Conservation (phyloP, 176 grass and related monocot species). For the Triticum turgidum region DNA sequence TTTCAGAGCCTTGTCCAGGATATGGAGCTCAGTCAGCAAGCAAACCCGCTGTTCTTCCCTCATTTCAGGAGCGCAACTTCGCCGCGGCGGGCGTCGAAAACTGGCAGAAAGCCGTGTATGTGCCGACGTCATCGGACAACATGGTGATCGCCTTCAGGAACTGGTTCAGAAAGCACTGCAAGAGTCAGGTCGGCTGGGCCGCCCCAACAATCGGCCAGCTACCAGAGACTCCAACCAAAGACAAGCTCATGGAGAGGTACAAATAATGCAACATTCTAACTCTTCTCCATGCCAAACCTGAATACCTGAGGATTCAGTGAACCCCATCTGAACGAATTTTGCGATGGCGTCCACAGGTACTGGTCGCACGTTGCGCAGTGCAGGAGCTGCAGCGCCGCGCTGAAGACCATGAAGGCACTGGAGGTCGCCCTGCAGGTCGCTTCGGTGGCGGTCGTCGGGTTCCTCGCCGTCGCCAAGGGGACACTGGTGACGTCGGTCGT, state of each 20-base stretch:
- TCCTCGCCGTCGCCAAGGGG: conserved; percentile 55
- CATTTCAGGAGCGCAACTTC: conserved; percentile 66
- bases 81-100: conserved; percentile 43
- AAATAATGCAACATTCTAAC: not conserved
- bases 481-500: conserved; percentile 21
- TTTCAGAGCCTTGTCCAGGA: not conserved
- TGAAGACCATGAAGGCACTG: conserved; percentile 56
- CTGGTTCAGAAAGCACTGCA: conserved; percentile 82
- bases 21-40: not conserved
- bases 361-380: conserved; percentile 88
- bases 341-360: conserved; percentile 47
- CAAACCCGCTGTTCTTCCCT: not conserved
- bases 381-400: conserved; percentile 56
- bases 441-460: conserved; percentile 48
- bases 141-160: conserved; percentile 84
- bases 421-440: conserved; percentile 60
- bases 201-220: conserved; percentile 25
- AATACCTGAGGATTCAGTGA: not conserved
- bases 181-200: conserved; percentile 61
- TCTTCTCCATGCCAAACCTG: not conserved
- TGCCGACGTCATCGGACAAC: conserved; percentile 73
- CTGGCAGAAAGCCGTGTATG: conserved; percentile 73
- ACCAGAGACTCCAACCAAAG: conserved; percentile 62
- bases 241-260: conserved; percentile 78
- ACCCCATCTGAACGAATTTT: not conserved